These are phyloP conservation scores for Phlegmacium glaucopus DNA, from an alignment of 768 basidiomycete species.

Conservation along the genomic window DNA sequence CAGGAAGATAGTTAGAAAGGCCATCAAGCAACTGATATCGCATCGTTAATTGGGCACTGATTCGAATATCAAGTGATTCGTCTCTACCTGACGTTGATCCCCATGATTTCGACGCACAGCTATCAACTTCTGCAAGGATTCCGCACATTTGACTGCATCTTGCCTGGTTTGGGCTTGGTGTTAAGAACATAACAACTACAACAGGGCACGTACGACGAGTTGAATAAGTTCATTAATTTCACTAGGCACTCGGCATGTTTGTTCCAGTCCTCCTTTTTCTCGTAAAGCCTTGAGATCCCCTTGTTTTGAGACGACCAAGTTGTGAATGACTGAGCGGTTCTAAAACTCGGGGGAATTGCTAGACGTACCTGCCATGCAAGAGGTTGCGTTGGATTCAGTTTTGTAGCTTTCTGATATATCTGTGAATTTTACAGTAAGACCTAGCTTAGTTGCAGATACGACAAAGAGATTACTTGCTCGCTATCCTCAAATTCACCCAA, in stretches of 20 bases:
- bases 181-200: not conserved
- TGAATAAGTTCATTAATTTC: conserved; percentile 55
- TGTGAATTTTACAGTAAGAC: conserved; percentile 28
- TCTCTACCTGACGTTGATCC: conserved; percentile 51
- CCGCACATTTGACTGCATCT: conserved; percentile 78
- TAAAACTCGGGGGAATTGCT: conserved; percentile 11
- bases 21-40: conserved; percentile 56
- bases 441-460: not conserved
- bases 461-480: conserved; percentile 69
- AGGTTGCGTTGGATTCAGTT: conserved; percentile 60
- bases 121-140: conserved; percentile 75
- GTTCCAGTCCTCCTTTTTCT: conserved; percentile 57
- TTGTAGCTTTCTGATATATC: conserved; percentile 79
- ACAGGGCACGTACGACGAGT: conserved; percentile 46
- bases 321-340: conserved; percentile 1
- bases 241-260: conserved; percentile 51
- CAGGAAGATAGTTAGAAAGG: conserved; percentile 70
- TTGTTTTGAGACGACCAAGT: conserved; percentile 21
- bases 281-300: conserved; percentile 76
- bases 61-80: not conserved
- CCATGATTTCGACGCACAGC: conserved; percentile 60
- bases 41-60: conserved; percentile 1
- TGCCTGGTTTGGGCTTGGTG: conserved; percentile 37
- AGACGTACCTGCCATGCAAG: conserved; percentile 81
- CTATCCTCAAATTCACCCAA: conserved; percentile 67